Conservation (phyloP, 2,329 filamentous ascomycete genomes). For the Sporothrix schenckii region DNA sequence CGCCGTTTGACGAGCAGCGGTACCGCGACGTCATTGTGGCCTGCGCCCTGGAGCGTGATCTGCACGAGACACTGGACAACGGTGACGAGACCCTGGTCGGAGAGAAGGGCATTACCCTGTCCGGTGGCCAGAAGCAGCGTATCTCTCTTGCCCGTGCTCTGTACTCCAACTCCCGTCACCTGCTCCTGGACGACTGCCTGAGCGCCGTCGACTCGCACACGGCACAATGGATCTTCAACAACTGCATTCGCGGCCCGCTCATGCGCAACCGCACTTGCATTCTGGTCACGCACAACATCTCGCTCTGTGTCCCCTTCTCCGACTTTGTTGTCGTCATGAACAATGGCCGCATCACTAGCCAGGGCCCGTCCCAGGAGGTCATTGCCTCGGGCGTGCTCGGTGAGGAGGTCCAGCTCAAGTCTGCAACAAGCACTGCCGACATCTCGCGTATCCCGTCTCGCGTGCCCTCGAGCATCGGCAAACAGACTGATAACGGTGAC, state of each 20-base stretch:
- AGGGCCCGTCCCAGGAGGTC: conserved; percentile 77
- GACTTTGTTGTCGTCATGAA: conserved; percentile 82
- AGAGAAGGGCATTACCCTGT: conserved; percentile 95
- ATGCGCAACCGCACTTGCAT: conserved; percentile 92
- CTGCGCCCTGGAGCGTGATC: conserved; percentile 86
- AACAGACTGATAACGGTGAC: conserved; percentile 60
- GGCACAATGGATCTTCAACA: conserved; percentile 95
- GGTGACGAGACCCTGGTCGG: conserved; percentile 94
- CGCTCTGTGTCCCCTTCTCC: conserved; percentile 80
- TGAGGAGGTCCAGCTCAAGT: conserved; percentile 76
- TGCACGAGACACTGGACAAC: conserved; percentile 80
- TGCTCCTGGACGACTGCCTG: conserved; percentile 91
- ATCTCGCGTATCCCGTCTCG: conserved; percentile 76
- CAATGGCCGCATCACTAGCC: conserved; percentile 76
- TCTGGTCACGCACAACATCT: conserved; percentile 90
- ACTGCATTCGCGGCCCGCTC: conserved; percentile 84
- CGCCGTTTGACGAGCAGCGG: conserved; percentile 74
- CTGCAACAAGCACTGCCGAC: conserved; percentile 68
- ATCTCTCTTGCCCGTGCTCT: conserved; percentile 95
- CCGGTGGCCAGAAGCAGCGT: conserved; percentile 94
- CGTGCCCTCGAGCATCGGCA: conserved; percentile 73
- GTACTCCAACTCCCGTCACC: conserved; percentile 91
- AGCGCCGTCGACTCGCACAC: conserved; percentile 98
- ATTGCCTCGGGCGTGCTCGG: conserved; percentile 86
- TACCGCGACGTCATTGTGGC: conserved; percentile 88